Base-by-base conservation (phyloP, 2,329 filamentous ascomycete species). In the Fusarium armeniacum region DNA sequence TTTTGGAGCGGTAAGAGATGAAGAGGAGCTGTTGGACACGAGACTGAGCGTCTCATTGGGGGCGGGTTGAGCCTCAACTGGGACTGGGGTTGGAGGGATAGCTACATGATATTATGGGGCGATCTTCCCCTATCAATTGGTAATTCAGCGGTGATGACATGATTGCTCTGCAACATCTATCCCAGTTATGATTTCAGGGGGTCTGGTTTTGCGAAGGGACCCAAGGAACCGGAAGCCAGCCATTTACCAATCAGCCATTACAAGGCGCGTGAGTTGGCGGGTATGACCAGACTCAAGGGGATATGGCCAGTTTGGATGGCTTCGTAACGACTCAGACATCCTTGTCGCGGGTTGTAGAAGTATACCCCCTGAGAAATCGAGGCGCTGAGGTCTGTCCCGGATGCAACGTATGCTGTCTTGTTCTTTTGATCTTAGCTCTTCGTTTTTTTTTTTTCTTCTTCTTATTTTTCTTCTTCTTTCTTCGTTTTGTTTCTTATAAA, bases 201-300 rank as follows among this genome's bases (percentile, higher is more conserved):
- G 58, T 53, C 24, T 26, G 15, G 36, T 64, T 49, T 53, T 41
- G 45, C 47, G 28, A 67, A 62, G 52, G 51, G 67, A 72, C 65
- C 71, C 72, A 73, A 62, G 52, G 53, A 60, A 28, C 49, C 66
- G 65, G 70, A 60, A 66, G 55, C 50, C 41, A 49, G 45, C 44
- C 47, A 53, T 50, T 65, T 56, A 54, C 73, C 73, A 73, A 75
- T 75, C 69, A 71, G 62, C 61, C 65, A 62, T 36, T 52, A 58
- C 53, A 45, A 60, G 62, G 64, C 50, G 45, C 38, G 57, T 67
- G 65, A 72, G 67, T 57, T 61, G 38, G 46, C 45, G 49, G 57
- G 54, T 40, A 65, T 64, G 65, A 55, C 53, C 72, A 67, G 62
- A 69, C 62, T 71, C 38, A 49, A 56, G 69, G 73, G 70, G 73